A percentile compares a stretch with the other conserved stretches of the same genome.
These are phyloP conservation scores for Leucoagaricus sp. DNA, from an alignment of 1,284 basidiomycete genomes.

Conservation along the genomic window DNA sequence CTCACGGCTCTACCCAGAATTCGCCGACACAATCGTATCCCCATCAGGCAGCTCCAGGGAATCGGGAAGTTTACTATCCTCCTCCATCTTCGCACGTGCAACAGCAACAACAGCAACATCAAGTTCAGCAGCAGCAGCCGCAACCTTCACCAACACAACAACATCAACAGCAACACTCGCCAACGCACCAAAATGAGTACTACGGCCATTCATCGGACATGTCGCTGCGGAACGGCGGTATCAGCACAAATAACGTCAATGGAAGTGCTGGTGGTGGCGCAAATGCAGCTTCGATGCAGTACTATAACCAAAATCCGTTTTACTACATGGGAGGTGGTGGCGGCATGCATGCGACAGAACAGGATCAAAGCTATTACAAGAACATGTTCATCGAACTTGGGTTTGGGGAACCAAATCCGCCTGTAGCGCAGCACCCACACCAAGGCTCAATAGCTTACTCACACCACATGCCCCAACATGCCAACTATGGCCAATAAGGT, in stretches of 20 bases:
- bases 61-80: conserved; percentile 36
- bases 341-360: conserved; percentile 45
- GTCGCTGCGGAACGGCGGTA: conserved; percentile 12
- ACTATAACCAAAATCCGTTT: conserved; percentile 18
- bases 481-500: conserved; percentile 31
- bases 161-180: neutral
- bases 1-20: conserved; percentile 26
- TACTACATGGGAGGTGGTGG: conserved; percentile 32
- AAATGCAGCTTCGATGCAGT: conserved; percentile 11
- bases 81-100: conserved; percentile 20
- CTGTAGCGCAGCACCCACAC: conserved; percentile 13
- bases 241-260: conserved; percentile 18
- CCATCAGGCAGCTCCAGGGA: conserved; percentile 29
- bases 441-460: conserved; percentile 31
- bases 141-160: neutral
- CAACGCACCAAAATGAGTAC: conserved; percentile 19
- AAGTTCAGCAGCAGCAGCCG: conserved; percentile 19
- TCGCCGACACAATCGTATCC: conserved; percentile 38
- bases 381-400: conserved; percentile 73
- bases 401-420: conserved; percentile 39
- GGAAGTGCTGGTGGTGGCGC: conserved; percentile 14
- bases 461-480: conserved; percentile 31
- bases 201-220: conserved; percentile 3
- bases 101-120: conserved; percentile 15
- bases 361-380: conserved; percentile 66